These are phyloP conservation scores for Carnegiea gigantea DNA, from an alignment of 179 eudicot species.

Conservation along the genomic window DNA sequence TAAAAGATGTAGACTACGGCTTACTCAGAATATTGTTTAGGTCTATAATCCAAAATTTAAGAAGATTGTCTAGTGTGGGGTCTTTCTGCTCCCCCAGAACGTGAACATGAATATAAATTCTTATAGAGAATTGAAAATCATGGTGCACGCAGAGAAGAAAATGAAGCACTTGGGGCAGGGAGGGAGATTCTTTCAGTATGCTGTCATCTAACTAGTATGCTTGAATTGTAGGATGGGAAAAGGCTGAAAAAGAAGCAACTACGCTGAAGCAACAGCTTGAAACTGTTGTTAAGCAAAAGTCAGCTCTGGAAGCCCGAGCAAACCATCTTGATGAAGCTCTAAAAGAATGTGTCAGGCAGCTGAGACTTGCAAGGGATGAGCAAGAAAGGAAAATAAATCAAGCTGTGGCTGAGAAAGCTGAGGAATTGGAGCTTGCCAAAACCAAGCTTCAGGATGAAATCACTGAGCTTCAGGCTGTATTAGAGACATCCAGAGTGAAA, in stretches of 20 bases:
- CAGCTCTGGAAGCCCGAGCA: conserved; percentile 54
- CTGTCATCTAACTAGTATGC: not conserved
- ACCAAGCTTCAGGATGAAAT: conserved; percentile 47
- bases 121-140: no score
- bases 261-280: conserved; percentile 54
- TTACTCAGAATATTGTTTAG: not conserved
- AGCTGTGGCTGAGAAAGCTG: conserved; percentile 46
- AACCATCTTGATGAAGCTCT: conserved; percentile 77
- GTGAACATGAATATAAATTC: no score
- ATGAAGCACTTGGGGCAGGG: not conserved
- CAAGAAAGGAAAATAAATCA: conserved; percentile 56
- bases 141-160: not conserved
- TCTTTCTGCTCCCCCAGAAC: not conserved
- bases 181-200: not conserved
- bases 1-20: not conserved
- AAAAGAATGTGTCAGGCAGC: conserved; percentile 83
- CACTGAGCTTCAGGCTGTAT: conserved; percentile 37
- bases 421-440: conserved; percentile 45
- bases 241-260: conserved; percentile 62
- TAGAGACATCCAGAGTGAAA: conserved; percentile 28
- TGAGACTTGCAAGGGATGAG: conserved; percentile 64
- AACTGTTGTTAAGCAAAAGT: conserved; percentile 42
- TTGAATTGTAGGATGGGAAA: conserved; percentile 65
- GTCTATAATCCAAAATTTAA: not conserved
- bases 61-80: not conserved